These are phyloP conservation scores for Candida dubliniensis DNA, from an alignment of 1,139 yeast species.

Conservation along the genomic window DNA sequence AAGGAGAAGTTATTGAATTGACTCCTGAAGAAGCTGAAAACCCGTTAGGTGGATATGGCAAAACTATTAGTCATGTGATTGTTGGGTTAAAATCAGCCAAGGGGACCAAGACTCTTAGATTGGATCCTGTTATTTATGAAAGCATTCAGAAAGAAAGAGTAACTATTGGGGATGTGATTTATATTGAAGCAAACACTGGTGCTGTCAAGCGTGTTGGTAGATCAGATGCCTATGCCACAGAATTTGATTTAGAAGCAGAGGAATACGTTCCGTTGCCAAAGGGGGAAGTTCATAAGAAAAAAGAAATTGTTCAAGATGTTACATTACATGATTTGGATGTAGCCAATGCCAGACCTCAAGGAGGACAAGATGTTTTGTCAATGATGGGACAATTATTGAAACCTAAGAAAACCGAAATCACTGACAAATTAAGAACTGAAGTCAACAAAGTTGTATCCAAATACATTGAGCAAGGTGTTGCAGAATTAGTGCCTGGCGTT, in stretches of 20 bases:
- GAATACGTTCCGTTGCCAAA: constrained; percentile 98
- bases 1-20: constrained; percentile 95
- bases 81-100: constrained; percentile 94
- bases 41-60: constrained; percentile 97
- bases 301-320: constrained; percentile 96
- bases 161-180: constrained; percentile 92
- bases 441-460: constrained; percentile 95
- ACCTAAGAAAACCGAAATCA: constrained; percentile 97
- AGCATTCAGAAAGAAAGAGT: constrained; percentile 94
- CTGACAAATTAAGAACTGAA: constrained; percentile 90
- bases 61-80: constrained; percentile 90
- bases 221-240: constrained; percentile 97
- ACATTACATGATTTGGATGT: constrained; percentile 94
- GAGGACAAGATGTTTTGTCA: constrained; percentile 96
- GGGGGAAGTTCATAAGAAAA: constrained; percentile 98
- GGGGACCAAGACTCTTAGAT: constrained; percentile 88
- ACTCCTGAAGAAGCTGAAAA: constrained; percentile 97
- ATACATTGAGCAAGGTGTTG: constrained; percentile 96
- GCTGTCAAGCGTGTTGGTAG: constrained; percentile 97
- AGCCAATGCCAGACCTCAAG: constrained; percentile 97
- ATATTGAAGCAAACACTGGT: constrained; percentile 96
- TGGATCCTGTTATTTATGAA: constrained; percentile 95
- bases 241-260: constrained; percentile 96
- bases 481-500: constrained; percentile 97
- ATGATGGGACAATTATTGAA: constrained; percentile 98